A percentile compares a stretch with the other conserved stretches of the same genome.
These are phyloP conservation scores for Cucumis melo DNA, from an alignment of 306 rosid genomes.

Conservation along the genomic window DNA sequence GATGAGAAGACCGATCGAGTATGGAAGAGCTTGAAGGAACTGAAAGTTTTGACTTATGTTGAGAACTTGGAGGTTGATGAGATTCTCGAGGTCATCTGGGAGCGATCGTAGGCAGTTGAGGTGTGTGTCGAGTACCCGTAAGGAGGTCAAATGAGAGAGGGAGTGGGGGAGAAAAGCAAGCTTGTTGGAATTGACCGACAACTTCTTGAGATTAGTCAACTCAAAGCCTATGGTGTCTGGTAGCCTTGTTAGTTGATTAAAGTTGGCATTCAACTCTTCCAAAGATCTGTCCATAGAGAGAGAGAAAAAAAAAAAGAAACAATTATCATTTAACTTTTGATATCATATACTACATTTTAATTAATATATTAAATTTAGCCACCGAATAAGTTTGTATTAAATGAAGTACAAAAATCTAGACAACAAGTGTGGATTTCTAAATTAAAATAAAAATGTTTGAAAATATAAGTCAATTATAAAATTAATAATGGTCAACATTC, in stretches of 20 bases:
- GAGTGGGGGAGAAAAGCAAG: slow-evolving; percentile 53
- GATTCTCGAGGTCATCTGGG: slow-evolving; percentile 68
- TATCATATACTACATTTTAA: too few species aligned
- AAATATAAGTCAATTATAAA: neutral
- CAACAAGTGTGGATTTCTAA: too few species aligned
- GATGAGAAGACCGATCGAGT: slow-evolving; percentile 65
- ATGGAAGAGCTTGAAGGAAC: slow-evolving; percentile 46
- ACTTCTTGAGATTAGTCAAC: slow-evolving; percentile 49
- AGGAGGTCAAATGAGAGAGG: slow-evolving; percentile 40
- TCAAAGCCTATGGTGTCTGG: slow-evolving; percentile 75
- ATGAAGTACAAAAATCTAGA: neutral
- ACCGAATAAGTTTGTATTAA: neutral
- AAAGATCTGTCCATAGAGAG: slow-evolving; percentile 45
- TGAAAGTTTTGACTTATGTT: slow-evolving; percentile 93
- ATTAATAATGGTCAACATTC: neutral
- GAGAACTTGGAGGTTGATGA: slow-evolving; percentile 59
- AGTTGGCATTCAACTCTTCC: slow-evolving; percentile 80
- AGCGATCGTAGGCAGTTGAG: slow-evolving; percentile 71
- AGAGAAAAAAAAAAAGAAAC: too few species aligned
- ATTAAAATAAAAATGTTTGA: neutral
- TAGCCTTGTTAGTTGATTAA: slow-evolving; percentile 50
- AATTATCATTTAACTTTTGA: too few species aligned
- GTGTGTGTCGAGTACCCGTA: slow-evolving; percentile 47
- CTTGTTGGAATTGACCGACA: slow-evolving; percentile 71
- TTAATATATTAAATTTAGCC: neutral